Base-by-base conservation (phyloP, 495 filamentous ascomycete genomes). In the Clavariopsis aquatica region DNA sequence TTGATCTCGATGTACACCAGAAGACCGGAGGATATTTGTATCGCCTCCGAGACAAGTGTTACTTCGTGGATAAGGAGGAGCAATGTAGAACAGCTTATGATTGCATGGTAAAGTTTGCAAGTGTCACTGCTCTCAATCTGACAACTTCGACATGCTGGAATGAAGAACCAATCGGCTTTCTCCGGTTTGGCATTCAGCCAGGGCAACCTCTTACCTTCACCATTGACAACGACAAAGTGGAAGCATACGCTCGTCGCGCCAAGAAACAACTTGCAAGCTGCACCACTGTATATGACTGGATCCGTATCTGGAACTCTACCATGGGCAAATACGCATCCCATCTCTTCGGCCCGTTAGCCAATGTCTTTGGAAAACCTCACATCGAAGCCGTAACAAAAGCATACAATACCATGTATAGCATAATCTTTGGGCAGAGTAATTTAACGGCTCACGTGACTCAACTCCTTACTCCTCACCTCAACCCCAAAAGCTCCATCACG, bases 311-410 rank as follows among this genome's bases (percentile, higher is more conserved):
- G 63, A 70, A 70, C 41, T 1, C 27, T 22, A 49, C 51, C 19
- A 51, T 66, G 20, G 63, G 53, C 5, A 55, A 28, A 22, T 66
- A 62, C 45, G 53, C 54, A 17, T 23, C 22, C 19, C 29, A 58
- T 57, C 19, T 53, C 15, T 70, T 70, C 52, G 68, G 68, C 4
- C 47, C 57, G 0, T 52, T 65, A 7, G 62, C 63, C 20, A 60
- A 63, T 26, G 64, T 65, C 53, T 58, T 66, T 36, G 68, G 68
- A 22, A 66, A 63, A 47, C 41, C 43, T 1, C 68, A 70, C 45
- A 52, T 66, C 31, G 58, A 62, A 10, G 19, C 34, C 47, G 58
- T 70, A 19, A 43, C 38, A 1, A 7, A 22, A 41, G 54, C 57
- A 17, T 45, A 63, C 47, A 59, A 56, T 13, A 26, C n/a, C 17